Conservation (phyloP, 768 basidiomycete species). For the Asterophora lycoperdoides region DNA sequence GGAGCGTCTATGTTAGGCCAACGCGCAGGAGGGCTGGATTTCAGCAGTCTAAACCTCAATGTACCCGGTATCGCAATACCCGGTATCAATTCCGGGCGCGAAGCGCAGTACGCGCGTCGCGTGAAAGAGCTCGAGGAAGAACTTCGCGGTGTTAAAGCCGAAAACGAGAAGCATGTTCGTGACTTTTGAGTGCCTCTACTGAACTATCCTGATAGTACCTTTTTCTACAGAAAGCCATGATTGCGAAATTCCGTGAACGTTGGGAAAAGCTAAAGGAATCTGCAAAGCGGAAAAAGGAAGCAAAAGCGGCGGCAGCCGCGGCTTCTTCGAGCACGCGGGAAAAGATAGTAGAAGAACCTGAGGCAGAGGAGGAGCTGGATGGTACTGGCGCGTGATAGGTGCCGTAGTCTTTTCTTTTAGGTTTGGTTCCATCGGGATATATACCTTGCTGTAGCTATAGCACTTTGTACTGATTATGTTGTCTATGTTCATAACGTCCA, state of each 20-base stretch:
- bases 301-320: constrained; percentile 50
- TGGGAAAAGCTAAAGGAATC: constrained; percentile 91
- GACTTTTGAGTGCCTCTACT: constrained; percentile 7
- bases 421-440: not conserved
- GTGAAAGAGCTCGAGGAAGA: constrained; percentile 85
- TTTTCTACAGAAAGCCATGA: constrained; percentile 67
- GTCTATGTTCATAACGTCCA: too few relatives aligned
- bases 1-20: constrained; percentile 60
- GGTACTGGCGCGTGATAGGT: constrained; percentile 21
- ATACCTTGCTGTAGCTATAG: constrained; percentile 10
- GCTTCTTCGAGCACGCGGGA: constrained; percentile 49
- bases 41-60: constrained; percentile 55
- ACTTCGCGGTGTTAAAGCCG: constrained; percentile 51
- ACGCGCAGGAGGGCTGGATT: constrained; percentile 45
- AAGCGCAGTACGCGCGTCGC: constrained; percentile 52
- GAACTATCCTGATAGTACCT: constrained; percentile 11
- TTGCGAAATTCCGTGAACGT: constrained; percentile 75
- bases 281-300: constrained; percentile 81
- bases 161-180: constrained; percentile 81
- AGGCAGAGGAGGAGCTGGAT: constrained; percentile 47
- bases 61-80: constrained; percentile 48
- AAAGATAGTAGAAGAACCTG: constrained; percentile 72
- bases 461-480: constrained; percentile 2
- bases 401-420: not conserved
- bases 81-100: constrained; percentile 47